phyloP scores from a whole-genome alignment of 495 filamentous ascomycete genomes.

The Xylaria curta region DNA sequence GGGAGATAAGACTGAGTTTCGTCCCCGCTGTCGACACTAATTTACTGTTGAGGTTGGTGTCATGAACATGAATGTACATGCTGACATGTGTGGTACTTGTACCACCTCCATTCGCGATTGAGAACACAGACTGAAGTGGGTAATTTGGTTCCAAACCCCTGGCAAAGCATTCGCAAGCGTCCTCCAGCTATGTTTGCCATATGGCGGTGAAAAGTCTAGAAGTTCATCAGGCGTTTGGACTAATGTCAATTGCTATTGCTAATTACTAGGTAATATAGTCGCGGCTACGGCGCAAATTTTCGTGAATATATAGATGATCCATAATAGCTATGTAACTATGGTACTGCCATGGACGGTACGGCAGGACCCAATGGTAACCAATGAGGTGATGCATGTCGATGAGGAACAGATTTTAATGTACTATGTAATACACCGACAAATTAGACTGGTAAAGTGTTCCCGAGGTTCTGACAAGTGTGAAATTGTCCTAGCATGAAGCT shows the following conservation, averaged over 20 bases:
- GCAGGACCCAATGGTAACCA: conserved; percentile 12
- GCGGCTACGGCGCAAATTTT: background rate
- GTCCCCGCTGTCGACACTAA: conserved; percentile 1
- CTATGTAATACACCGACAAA: background rate
- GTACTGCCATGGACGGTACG: conserved; percentile 3
- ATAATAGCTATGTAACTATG: background rate
- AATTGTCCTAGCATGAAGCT: background rate
- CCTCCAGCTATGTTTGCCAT: background rate
- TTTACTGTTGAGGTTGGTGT: background rate
- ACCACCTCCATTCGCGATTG: conserved; percentile 11
- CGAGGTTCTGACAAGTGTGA: background rate
- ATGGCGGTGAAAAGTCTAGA: conserved; percentile 16
- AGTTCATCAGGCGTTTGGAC: background rate
- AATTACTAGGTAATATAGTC: background rate
- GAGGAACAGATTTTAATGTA: background rate
- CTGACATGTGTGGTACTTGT: conserved; percentile 19
- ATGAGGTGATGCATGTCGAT: conserved; percentile 5
- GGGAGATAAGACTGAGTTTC: background rate
- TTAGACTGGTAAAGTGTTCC: background rate
- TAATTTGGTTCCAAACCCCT: conserved; percentile 10
- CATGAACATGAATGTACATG: background rate
- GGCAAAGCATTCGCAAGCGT: background rate
- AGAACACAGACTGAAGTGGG: conserved; percentile 10
- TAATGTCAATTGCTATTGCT: background rate
- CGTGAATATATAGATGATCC: background rate